Conservation (phyloP, 768 basidiomycete genomes). For the Rhodotorula diobovata region DNA sequence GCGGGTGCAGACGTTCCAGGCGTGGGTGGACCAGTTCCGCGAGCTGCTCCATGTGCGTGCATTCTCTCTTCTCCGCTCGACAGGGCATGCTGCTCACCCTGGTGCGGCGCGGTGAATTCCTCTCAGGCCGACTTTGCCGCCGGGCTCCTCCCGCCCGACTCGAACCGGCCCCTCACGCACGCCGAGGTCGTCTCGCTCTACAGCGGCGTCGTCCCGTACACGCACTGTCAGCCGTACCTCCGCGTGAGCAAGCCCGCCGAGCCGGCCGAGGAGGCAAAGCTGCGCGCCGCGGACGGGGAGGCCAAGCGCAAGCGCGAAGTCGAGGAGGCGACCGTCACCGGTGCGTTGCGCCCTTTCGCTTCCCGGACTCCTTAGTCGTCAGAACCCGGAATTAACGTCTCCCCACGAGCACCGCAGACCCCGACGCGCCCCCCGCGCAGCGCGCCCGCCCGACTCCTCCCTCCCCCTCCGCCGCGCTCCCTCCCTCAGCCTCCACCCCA, state of each 20-base stretch:
- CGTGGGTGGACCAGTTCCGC: slow-evolving; percentile 60
- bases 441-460: slow-evolving; percentile 5
- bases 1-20: slow-evolving; percentile 60
- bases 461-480: neutral
- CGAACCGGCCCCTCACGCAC: slow-evolving; percentile 30
- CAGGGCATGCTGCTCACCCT: neutral
- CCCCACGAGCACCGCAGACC: neutral
- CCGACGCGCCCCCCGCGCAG: neutral
- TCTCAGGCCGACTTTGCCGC: slow-evolving; percentile 12
- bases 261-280: slow-evolving; percentile 32
- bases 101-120: neutral
- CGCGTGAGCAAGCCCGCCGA: slow-evolving; percentile 48
- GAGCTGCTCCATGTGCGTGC: slow-evolving; percentile 56
- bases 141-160: slow-evolving; percentile 16
- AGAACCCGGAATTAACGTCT: neutral
- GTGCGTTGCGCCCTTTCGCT: neutral
- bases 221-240: slow-evolving; percentile 69
- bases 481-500: neutral
- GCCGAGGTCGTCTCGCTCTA: slow-evolving; percentile 13
- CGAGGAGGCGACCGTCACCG: slow-evolving; percentile 3
- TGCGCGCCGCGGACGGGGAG: slow-evolving; percentile 20
- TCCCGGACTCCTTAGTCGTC: too few relatives aligned
- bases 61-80: neutral
- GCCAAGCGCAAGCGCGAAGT: slow-evolving; percentile 24
- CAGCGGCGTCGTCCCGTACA: slow-evolving; percentile 55